phyloP scores from a whole-genome alignment of 306 rosid species.

The Citrullus amarus region DNA sequence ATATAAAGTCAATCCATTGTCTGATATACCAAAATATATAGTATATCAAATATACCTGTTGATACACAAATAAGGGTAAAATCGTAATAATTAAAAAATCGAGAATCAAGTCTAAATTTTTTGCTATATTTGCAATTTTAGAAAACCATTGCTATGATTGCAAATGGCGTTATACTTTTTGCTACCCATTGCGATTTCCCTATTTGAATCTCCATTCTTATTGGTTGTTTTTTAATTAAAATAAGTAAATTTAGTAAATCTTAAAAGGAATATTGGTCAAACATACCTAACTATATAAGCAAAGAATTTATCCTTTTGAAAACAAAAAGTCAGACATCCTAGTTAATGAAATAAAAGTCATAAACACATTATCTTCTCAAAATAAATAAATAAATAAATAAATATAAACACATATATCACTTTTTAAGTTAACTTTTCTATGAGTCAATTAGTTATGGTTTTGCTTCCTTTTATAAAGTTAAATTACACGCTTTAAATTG shows the following conservation, averaged over 20 bases:
- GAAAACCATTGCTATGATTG: too few species aligned
- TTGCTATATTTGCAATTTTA: too few species aligned
- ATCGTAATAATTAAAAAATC: too few species aligned
- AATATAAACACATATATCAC: background rate
- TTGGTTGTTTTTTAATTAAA: background rate
- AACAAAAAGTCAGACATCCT: background rate
- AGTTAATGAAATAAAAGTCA: background rate
- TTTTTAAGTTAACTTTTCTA: background rate
- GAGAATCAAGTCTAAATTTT: too few species aligned
- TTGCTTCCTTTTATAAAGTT: background rate
- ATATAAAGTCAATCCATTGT: too few species aligned
- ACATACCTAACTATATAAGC: background rate
- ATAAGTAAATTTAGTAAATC: background rate
- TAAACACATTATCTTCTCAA: background rate
- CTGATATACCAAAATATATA: too few species aligned
- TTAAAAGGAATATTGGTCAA: background rate
- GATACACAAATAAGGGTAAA: too few species aligned
- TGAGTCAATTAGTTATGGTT: background rate
- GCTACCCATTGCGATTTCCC: too few species aligned
- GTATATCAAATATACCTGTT: too few species aligned
- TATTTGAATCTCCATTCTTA: background rate
- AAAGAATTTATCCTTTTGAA: background rate
- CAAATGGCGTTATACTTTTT: too few species aligned
- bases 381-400: too few species aligned
- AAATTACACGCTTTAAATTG: background rate